Conservation (phyloP, 2,329 filamentous ascomycete genomes). For the Alternaria conjuncta region DNA sequence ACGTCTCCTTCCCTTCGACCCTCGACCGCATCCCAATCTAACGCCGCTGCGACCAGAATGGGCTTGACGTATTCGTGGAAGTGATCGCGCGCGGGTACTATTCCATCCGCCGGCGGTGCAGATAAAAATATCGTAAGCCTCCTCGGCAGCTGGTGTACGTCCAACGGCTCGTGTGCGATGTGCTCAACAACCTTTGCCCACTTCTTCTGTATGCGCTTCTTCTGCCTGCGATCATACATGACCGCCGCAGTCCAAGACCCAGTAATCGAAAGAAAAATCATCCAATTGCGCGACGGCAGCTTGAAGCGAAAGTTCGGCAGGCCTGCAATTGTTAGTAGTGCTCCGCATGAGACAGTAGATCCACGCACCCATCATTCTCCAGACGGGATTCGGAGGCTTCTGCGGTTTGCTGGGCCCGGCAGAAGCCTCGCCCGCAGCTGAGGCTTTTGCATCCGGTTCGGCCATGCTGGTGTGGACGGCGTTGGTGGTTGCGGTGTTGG, state of each 20-base stretch:
- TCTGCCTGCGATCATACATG: conserved; percentile 91
- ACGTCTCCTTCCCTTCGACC: conserved; percentile 93
- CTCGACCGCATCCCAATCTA: conserved; percentile 97
- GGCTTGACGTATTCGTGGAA: conserved; percentile 97
- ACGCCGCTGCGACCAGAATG: conserved; percentile 81
- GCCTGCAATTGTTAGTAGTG: conserved; percentile 57
- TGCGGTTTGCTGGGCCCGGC: conserved; percentile 34
- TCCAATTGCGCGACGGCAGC: conserved; percentile 95
- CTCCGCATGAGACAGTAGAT: background rate
- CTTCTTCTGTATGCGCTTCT: conserved; percentile 81
- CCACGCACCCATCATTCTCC: conserved; percentile 49
- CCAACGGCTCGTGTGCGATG: conserved; percentile 77
- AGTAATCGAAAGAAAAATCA: conserved; percentile 87
- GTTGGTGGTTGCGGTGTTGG: conserved; percentile 14
- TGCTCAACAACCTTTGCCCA: conserved; percentile 88
- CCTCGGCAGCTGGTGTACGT: conserved; percentile 75
- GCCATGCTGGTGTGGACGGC: conserved; percentile 37
- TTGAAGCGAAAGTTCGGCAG: conserved; percentile 82
- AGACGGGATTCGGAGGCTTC: conserved; percentile 47
- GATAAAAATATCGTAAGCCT: conserved; percentile 86
- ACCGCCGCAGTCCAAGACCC: conserved; percentile 80
- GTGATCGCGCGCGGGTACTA: conserved; percentile 87
- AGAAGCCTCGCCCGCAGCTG: conserved; percentile 28
- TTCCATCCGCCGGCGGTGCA: conserved; percentile 83
- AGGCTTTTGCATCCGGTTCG: conserved; percentile 38